phyloP scores from a whole-genome alignment of 1,284 basidiomycete species.

The Ceratobasidium sp. region DNA sequence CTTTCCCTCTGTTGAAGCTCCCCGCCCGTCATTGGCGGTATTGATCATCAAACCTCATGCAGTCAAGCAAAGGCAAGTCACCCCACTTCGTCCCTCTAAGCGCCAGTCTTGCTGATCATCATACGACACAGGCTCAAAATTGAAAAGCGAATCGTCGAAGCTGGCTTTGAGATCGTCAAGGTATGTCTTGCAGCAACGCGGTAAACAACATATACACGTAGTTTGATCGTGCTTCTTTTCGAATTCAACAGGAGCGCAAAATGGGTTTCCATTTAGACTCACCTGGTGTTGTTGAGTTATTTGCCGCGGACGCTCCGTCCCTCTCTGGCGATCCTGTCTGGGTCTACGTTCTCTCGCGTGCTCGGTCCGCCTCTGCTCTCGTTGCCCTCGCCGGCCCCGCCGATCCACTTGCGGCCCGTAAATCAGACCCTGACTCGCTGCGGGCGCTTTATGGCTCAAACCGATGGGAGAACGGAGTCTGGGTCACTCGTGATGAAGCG shows the following conservation, averaged over 20 bases:
- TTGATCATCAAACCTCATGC: conserved; percentile 48
- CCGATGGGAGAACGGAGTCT: conserved; percentile 70
- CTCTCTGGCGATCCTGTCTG: conserved; percentile 75
- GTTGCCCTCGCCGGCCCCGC: conserved; percentile 30
- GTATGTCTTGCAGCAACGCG: background rate
- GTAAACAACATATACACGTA: background rate
- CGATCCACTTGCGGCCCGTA: conserved; percentile 70
- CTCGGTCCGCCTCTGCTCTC: conserved; percentile 74
- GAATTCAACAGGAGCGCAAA: conserved; percentile 46
- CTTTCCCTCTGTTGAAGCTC: conserved; percentile 4
- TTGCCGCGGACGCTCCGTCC: conserved; percentile 47
- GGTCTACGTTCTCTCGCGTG: conserved; percentile 87
- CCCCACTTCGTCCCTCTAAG: background rate
- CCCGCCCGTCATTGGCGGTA: conserved; percentile 34
- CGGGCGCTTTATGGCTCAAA: conserved; percentile 75
- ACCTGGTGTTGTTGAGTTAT: conserved; percentile 44
- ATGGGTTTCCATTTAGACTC: conserved; percentile 49
- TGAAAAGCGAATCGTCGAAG: conserved; percentile 47
- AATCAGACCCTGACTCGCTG: conserved; percentile 70
- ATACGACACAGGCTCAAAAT: conserved; percentile 46
- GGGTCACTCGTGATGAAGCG: conserved; percentile 73
- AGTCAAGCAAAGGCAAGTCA: conserved; percentile 38
- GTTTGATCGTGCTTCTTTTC: background rate
- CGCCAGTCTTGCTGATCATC: background rate
- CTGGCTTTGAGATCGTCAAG: conserved; percentile 50